A percentile compares a stretch with the other conserved stretches of the same genome.
Conservation (phyloP, 192 early-diverging fungal genomes). For the Mortierella antarctica region DNA sequence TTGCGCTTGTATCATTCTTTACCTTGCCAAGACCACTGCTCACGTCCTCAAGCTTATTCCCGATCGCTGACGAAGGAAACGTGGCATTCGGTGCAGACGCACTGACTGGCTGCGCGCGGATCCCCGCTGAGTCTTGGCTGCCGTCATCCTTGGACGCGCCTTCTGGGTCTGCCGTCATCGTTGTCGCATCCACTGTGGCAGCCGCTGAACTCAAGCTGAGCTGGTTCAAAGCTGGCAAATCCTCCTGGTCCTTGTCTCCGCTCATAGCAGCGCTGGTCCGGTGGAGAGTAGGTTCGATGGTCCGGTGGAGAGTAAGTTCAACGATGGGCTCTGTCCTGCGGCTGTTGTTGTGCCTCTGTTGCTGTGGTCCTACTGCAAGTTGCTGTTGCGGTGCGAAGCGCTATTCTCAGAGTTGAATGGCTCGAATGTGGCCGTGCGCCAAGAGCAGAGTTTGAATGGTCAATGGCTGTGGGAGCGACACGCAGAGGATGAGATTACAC, state of each 20-base stretch:
- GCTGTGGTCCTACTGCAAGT: too few species aligned
- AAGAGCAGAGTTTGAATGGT: too few species aligned
- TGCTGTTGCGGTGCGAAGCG: too few species aligned
- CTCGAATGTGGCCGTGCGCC: too few species aligned
- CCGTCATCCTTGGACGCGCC: too few species aligned
- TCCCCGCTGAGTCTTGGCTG: not conserved
- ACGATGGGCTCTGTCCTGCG: not conserved
- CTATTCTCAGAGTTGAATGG: too few species aligned
- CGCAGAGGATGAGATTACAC: too few species aligned
- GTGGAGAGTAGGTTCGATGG: not conserved
- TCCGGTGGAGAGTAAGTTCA: not conserved
- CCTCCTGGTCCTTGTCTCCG: not conserved
- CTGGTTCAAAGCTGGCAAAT: not conserved
- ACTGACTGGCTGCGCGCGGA: not conserved
- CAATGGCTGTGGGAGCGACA: too few species aligned
- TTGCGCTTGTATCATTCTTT: not conserved
- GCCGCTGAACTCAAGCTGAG: not conserved
- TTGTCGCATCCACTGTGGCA: not conserved
- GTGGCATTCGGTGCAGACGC: not conserved
- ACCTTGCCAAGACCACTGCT: slow-evolving; percentile 1
- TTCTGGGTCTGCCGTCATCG: not conserved
- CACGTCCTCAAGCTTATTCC: not conserved
- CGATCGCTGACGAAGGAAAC: not conserved
- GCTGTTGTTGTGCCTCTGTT: too few species aligned
- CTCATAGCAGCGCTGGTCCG: not conserved